Conservation (phyloP, 176 grass and related monocot genomes). For the Metroxylon sagu region DNA sequence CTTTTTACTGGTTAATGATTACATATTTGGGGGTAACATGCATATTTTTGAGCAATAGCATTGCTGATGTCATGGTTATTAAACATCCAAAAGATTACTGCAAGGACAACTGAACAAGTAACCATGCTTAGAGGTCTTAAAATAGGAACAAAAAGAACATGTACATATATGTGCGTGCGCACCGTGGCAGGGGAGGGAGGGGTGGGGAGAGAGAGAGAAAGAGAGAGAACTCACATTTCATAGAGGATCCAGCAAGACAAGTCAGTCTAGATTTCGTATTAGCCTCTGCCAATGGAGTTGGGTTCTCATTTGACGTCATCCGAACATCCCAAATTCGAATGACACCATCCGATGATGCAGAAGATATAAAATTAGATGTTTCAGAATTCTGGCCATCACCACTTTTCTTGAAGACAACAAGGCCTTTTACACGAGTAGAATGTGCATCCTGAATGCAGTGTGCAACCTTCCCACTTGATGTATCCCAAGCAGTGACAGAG, state of each 20-base stretch:
- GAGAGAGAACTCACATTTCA: slow-evolving; percentile 59
- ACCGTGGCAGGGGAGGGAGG: not conserved
- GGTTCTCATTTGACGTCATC: slow-evolving; percentile 44
- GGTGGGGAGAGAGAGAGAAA: not conserved
- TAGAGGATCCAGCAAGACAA: slow-evolving; percentile 71
- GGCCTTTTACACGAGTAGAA: slow-evolving; percentile 70
- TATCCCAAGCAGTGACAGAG: slow-evolving; percentile 71
- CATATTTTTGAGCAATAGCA: too few species aligned
- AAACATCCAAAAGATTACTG: too few species aligned
- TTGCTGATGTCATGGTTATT: too few species aligned
- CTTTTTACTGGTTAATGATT: too few species aligned
- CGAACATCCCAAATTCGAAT: slow-evolving; percentile 82
- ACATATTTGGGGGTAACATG: too few species aligned
- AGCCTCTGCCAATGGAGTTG: slow-evolving; percentile 62
- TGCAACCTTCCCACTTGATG: slow-evolving; percentile 55
- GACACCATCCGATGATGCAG: slow-evolving; percentile 82
- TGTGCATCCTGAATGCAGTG: slow-evolving; percentile 67
- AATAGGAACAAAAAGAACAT: not conserved
- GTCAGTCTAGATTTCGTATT: slow-evolving; percentile 91
- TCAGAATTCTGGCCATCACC: slow-evolving; percentile 28
- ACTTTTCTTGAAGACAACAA: slow-evolving; percentile 36
- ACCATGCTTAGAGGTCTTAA: too few species aligned
- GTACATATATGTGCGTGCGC: not conserved
- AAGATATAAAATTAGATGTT: slow-evolving; percentile 50
- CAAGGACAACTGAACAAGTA: too few species aligned